phyloP scores from a whole-genome alignment of 345 rosid genomes.

The Viola odorata region DNA sequence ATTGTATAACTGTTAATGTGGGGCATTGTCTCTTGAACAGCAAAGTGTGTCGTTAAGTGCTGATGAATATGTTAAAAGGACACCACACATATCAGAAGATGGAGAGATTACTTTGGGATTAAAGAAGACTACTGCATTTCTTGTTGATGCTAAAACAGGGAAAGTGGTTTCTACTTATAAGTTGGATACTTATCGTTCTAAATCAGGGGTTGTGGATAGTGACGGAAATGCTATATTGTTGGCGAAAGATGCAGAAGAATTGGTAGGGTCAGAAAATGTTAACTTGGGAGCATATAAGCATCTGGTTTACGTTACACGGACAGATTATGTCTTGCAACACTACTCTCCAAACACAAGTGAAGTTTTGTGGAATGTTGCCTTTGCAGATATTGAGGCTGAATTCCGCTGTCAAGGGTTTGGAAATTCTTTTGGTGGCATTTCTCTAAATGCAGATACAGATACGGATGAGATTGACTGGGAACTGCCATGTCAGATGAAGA shows the following conservation, averaged over 20 bases:
- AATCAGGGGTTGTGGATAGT: not conserved
- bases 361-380: conserved; percentile 24
- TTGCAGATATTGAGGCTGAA: conserved; percentile 26
- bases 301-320: conserved; percentile 23
- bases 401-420: conserved; percentile 15
- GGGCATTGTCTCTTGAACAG: conserved; percentile 4
- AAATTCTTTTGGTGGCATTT: conserved; percentile 9
- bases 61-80: conserved; percentile 21
- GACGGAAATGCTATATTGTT: conserved; percentile 10
- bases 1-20: not conserved
- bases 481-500: conserved; percentile 21
- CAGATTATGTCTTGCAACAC: conserved; percentile 20
- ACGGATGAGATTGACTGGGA: conserved; percentile 3
- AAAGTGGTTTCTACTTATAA: conserved; percentile 11
- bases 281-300: conserved; percentile 13
- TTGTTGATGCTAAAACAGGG: conserved; percentile 25
- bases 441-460: not conserved
- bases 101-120: conserved; percentile 22
- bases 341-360: conserved; percentile 20
- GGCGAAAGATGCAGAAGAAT: conserved; percentile 4
- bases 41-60: conserved; percentile 14
- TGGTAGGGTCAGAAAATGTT: conserved; percentile 8
- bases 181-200: conserved; percentile 6
- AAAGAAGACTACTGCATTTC: conserved; percentile 21
- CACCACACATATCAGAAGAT: conserved; percentile 18